phyloP scores from a whole-genome alignment of 495 filamentous ascomycete genomes.

The Trichodelitschia bisporula region DNA sequence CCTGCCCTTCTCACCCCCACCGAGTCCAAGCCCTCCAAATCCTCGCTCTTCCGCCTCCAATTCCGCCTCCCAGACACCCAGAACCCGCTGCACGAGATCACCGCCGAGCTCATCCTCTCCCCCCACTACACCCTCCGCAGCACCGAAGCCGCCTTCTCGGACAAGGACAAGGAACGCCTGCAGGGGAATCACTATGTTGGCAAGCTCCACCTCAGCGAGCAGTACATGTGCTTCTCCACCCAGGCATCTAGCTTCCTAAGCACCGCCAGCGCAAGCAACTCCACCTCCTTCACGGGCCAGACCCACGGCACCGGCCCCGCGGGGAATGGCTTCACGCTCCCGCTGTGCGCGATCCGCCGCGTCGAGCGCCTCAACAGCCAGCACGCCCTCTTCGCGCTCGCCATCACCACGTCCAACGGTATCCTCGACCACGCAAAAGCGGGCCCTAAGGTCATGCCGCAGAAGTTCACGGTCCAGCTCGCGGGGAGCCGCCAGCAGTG shows the following conservation, averaged over 20 bases:
- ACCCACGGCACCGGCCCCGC: conserved; percentile 80
- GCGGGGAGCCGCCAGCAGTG: conserved; percentile 70
- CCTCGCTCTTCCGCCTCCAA: conserved; percentile 79
- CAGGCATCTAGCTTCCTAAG: conserved; percentile 69
- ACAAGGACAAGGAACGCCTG: conserved; percentile 30
- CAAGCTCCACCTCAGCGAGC: conserved; percentile 77
- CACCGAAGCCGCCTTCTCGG: conserved; percentile 17
- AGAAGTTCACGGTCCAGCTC: conserved; percentile 72
- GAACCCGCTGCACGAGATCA: conserved; percentile 81
- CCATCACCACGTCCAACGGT: conserved; percentile 93
- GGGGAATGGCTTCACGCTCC: conserved; percentile 91
- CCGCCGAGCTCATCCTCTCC: conserved; percentile 74
- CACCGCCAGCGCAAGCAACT: conserved; percentile 46
- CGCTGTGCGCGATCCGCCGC: conserved; percentile 67
- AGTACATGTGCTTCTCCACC: conserved; percentile 87
- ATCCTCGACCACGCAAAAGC: conserved; percentile 21
- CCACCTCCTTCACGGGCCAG: conserved; percentile 61
- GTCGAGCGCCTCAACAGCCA: conserved; percentile 84
- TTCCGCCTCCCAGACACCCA: conserved; percentile 87
- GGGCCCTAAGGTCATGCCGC: conserved; percentile 25
- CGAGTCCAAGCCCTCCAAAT: conserved; percentile 48
- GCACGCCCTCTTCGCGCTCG: conserved; percentile 71
- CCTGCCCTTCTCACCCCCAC: conserved; percentile 47
- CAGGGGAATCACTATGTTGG: conserved; percentile 74
- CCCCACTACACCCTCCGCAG: conserved; percentile 18